Conservation (phyloP, 2,329 filamentous ascomycete species). For the Metarhizium brunneum region DNA sequence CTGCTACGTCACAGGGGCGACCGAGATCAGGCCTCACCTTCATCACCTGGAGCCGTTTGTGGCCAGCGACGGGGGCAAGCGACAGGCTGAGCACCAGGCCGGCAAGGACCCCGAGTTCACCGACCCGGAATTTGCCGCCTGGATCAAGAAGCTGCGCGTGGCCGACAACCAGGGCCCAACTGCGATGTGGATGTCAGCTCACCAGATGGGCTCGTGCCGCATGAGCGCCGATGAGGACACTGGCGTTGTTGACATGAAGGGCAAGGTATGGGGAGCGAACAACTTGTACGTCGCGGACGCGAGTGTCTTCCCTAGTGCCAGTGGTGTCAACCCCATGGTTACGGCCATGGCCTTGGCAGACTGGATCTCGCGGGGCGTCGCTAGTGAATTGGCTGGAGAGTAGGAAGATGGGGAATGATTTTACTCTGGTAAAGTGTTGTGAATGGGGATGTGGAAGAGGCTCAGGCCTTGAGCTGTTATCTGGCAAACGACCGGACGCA, state of each 20-base stretch:
- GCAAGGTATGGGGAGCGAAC: constrained; percentile 56
- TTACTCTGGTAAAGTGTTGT: neutral
- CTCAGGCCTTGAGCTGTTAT: no score
- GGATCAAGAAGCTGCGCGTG: constrained; percentile 42
- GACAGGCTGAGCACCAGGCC: constrained; percentile 10
- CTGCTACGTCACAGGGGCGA: constrained; percentile 67
- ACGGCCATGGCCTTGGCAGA: constrained; percentile 64
- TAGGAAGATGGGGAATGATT: neutral
- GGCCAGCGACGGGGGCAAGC: constrained; percentile 17
- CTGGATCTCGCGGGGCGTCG: constrained; percentile 49
- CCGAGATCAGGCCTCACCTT: constrained; percentile 64
- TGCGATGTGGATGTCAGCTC: constrained; percentile 56
- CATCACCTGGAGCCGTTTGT: constrained; percentile 56
- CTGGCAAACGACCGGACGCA: no score
- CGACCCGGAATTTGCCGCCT: constrained; percentile 50
- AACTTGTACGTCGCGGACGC: constrained; percentile 64
- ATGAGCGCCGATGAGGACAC: constrained; percentile 49
- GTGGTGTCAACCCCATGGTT: constrained; percentile 76
- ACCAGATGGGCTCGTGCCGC: constrained; percentile 72
- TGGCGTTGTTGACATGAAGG: constrained; percentile 50
- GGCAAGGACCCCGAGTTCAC: constrained; percentile 36
- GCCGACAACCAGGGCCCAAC: constrained; percentile 42
- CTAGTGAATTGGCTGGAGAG: neutral
- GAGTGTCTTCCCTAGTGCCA: constrained; percentile 67
- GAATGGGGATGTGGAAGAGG: neutral